Evolutionary conservation across 352 stramenopile genomes (phyloP).

Genomic region (Pythium insidiosum): DNA sequence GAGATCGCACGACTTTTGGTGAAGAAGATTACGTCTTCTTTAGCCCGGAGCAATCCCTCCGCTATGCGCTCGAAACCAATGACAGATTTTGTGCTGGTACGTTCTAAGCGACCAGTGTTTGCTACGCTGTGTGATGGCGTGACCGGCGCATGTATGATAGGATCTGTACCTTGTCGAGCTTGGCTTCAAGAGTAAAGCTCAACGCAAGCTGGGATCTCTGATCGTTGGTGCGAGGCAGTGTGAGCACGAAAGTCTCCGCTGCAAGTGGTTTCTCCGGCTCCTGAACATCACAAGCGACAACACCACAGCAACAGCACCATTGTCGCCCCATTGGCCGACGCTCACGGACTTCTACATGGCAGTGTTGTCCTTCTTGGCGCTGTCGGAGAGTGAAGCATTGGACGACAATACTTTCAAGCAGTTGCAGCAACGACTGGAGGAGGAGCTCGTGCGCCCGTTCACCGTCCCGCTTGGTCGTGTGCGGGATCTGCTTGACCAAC

Average conservation of each 20-base stretch:
- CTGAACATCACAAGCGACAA: constrained; percentile 18
- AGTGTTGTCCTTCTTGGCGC: constrained; percentile 28
- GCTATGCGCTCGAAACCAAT: too few relatives aligned
- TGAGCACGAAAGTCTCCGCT: constrained; percentile 34
- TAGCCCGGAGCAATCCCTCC: too few relatives aligned
- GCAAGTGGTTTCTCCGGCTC: constrained; percentile 65
- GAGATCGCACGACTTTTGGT: too few relatives aligned
- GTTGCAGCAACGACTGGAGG: constrained; percentile 29
- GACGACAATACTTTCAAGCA: too few relatives aligned
- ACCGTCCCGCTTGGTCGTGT: constrained; percentile 29
- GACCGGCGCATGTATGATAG: too few relatives aligned
- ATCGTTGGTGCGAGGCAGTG: constrained; percentile 33
- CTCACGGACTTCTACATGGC: constrained; percentile 53
- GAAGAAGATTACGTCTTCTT: too few relatives aligned
- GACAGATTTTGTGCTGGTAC: too few relatives aligned
- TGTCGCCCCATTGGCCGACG: constrained; percentile 22
- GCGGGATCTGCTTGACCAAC: constrained; percentile 34
- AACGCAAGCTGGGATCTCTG: constrained; percentile 42
- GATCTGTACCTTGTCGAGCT: constrained; percentile 57
- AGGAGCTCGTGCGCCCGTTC: constrained; percentile 35
- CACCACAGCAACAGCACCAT: neutral
- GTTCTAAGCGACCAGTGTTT: too few relatives aligned
- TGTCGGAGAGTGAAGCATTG: constrained; percentile 22
- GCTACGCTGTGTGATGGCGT: too few relatives aligned
- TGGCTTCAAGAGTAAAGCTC: constrained; percentile 48